Conservation (phyloP, 805 yeast genomes). For the Candida anglica region DNA sequence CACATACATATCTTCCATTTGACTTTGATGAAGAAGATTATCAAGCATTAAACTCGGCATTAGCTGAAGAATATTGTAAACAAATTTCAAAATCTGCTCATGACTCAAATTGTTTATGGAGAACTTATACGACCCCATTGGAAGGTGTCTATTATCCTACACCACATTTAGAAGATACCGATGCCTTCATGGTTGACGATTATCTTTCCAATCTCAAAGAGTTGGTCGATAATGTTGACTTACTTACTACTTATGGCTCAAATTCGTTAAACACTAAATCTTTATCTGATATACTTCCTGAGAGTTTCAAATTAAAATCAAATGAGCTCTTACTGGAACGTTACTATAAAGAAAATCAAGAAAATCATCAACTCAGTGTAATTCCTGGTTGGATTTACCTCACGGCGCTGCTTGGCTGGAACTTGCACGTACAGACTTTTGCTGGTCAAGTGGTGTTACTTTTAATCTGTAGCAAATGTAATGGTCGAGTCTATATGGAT, state of each 20-base stretch:
- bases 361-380: conserved; percentile 19
- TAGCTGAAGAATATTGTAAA: conserved; percentile 20
- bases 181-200: conserved; percentile 21
- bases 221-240: conserved; percentile 20
- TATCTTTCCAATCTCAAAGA: conserved; percentile 25
- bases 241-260: conserved; percentile 5
- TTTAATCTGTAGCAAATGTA: conserved; percentile 34
- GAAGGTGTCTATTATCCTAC: conserved; percentile 30
- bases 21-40: conserved; percentile 19
- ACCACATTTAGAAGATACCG: conserved; percentile 26
- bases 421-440: conserved; percentile 26
- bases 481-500: conserved; percentile 29
- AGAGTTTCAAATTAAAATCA: conserved; percentile 19
- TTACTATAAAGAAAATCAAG: conserved; percentile 31
- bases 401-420: conserved; percentile 38
- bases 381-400: conserved; percentile 30
- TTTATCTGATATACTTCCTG: conserved; percentile 2
- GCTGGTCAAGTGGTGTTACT: conserved; percentile 21
- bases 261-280: conserved; percentile 7
- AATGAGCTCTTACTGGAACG: conserved; percentile 28
- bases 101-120: conserved; percentile 32
- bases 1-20: conserved; percentile 8
- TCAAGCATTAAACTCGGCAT: conserved; percentile 17
- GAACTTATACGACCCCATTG: conserved; percentile 28
- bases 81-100: conserved; percentile 26